Evolutionary conservation across 2,329 filamentous ascomycete species (phyloP), one percentile per base, ranked within the genome.

Genomic region (Aquanectria penicillioides): DNA sequence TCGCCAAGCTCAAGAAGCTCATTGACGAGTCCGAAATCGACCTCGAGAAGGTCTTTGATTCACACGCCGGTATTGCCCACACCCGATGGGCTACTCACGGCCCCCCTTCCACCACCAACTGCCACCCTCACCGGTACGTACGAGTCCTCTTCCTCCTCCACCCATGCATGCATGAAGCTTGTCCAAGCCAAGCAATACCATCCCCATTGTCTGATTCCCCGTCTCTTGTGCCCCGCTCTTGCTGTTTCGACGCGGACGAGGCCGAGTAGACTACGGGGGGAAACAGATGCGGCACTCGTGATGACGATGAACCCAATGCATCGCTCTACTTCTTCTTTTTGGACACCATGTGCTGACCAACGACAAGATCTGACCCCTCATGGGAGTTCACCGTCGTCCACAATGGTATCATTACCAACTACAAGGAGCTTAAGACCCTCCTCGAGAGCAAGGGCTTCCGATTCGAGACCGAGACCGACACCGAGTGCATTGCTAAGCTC

Each of bases 381-480:
- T 99, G 94, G 93, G 91, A 99, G 81, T 99, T 99, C 79, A 86
- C 92, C 67, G 89, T 99, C 71, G 95, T 98, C 62, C 95, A 99
- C 90, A 99, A 99, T 81, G 95, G 95, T 75, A 99, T 99, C 86
- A 99, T 99, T 81, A 99, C 95, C 83, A 99, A 99, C 87, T 99
- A 99, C 88, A 99, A 99, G 86, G 95, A 99, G 83, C 84, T 99
- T 73, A 97, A 94, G 88, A 92, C 91, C 63, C 89, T 99, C 65
- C 86, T 99, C 69, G 87, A 90, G 81, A 86, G 86, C 84, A 99
- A 98, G 87, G 95, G 95, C 75, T 97, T 97, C 89, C 91, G 89
- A 75, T 99, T 99, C 77, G 95, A 99, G 89, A 99, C 95, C 49
- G 94, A 99, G 81, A 99, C 95, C 68, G 95, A 99, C 75, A 99